A percentile compares a stretch with the other conserved stretches of the same genome.
Conservation (phyloP, 2,329 filamentous ascomycete genomes). For the Tolypocladium amazonense region DNA sequence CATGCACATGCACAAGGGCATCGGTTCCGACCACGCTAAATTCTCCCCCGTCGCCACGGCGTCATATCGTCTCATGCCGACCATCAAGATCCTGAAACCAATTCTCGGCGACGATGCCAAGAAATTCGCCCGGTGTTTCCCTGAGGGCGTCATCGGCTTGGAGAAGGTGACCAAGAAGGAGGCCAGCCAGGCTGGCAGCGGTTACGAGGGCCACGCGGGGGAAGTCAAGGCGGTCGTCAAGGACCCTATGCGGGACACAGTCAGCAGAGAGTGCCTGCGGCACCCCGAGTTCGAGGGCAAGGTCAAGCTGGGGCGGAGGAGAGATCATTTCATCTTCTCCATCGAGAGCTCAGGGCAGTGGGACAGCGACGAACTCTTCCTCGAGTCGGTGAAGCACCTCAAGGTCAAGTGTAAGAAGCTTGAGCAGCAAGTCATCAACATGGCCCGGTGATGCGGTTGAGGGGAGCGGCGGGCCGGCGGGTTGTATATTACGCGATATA, state of each 20-base stretch:
- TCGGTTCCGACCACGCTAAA: constrained; percentile 90
- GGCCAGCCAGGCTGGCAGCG: constrained; percentile 45
- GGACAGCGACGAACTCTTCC: constrained; percentile 85
- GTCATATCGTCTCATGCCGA: constrained; percentile 81
- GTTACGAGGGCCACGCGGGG: constrained; percentile 64
- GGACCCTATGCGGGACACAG: constrained; percentile 88
- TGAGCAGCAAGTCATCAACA: constrained; percentile 58
- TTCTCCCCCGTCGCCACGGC: constrained; percentile 95
- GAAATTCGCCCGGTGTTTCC: constrained; percentile 88
- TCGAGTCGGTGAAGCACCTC: constrained; percentile 76
- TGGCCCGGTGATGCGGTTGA: constrained; percentile 35
- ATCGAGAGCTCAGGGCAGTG: constrained; percentile 94
- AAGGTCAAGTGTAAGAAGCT: constrained; percentile 74
- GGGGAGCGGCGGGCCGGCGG: background rate
- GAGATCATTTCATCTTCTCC: constrained; percentile 96
- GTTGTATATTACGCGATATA: background rate
- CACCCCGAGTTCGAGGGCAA: constrained; percentile 92
- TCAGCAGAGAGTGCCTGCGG: constrained; percentile 83
- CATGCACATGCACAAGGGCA: constrained; percentile 91
- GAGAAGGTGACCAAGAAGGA: constrained; percentile 62
- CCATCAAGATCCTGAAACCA: constrained; percentile 72
- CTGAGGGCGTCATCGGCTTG: constrained; percentile 73
- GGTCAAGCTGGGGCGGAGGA: constrained; percentile 79
- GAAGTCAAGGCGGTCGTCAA: constrained; percentile 79
- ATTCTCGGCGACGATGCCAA: constrained; percentile 79